Conservation (phyloP, 2,329 filamentous ascomycete species). For the Diaporthe ilicicola region DNA sequence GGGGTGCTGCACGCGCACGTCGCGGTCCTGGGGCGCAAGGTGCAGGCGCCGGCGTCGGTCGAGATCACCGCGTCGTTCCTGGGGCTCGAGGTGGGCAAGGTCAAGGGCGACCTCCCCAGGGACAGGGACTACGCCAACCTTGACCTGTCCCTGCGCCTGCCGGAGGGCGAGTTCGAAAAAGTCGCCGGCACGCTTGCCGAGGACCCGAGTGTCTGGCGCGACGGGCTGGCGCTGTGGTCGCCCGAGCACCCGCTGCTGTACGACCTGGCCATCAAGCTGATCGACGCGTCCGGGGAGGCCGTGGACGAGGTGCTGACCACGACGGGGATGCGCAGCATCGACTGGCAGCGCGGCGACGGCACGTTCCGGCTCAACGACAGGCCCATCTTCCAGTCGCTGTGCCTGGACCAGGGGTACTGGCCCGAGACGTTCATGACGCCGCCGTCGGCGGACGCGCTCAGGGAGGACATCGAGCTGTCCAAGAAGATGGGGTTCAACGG, state of each 20-base stretch:
- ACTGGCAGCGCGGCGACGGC: constrained; percentile 66
- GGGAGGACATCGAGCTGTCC: constrained; percentile 61
- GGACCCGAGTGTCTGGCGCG: constrained; percentile 54
- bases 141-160: constrained; percentile 54
- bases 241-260: constrained; percentile 67
- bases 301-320: constrained; percentile 67
- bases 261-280: constrained; percentile 61
- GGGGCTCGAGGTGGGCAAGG: constrained; percentile 56
- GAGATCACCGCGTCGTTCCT: constrained; percentile 62
- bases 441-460: constrained; percentile 55
- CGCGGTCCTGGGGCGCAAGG: constrained; percentile 56
- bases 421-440: constrained; percentile 68
- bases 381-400: constrained; percentile 68
- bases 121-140: constrained; percentile 59
- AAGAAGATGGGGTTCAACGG: constrained; percentile 72
- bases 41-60: constrained; percentile 55
- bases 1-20: constrained; percentile 61
- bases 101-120: constrained; percentile 52
- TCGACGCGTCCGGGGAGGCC: constrained; percentile 48
- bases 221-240: constrained; percentile 69
- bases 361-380: constrained; percentile 67
- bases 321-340: constrained; percentile 67
- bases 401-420: constrained; percentile 72
- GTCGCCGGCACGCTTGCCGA: constrained; percentile 45
- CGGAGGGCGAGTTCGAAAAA: constrained; percentile 47